These are phyloP conservation scores for Fusarium brachygibbosum DNA, from an alignment of 2,329 filamentous ascomycete species.

Conservation along the genomic window DNA sequence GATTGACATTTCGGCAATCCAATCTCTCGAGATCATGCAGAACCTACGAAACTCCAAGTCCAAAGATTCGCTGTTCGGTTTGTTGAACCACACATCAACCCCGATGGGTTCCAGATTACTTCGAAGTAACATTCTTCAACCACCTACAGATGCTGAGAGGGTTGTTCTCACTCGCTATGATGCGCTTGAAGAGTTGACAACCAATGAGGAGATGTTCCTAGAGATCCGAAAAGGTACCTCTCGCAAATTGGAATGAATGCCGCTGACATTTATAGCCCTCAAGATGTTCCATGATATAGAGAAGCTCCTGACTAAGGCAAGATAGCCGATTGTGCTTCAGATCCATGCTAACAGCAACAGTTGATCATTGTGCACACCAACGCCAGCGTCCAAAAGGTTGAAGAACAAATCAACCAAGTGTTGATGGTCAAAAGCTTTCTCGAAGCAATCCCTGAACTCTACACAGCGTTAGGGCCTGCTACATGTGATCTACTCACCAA, in stretches of 20 bases:
- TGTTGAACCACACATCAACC: slow-evolving; percentile 87
- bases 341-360: slow-evolving; percentile 55
- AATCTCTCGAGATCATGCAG: slow-evolving; percentile 89
- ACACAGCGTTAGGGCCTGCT: slow-evolving; percentile 75
- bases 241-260: accelerated
- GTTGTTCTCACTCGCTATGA: slow-evolving; percentile 82
- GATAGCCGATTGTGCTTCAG: accelerated
- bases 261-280: slow-evolving; percentile 64
- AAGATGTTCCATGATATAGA: slow-evolving; percentile 84
- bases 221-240: slow-evolving; percentile 76
- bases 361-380: slow-evolving; percentile 82
- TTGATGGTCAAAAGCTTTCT: slow-evolving; percentile 89
- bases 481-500: slow-evolving; percentile 73
- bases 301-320: slow-evolving; percentile 79
- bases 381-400: slow-evolving; percentile 75
- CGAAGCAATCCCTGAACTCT: slow-evolving; percentile 74
- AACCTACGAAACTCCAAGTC: slow-evolving; percentile 85
- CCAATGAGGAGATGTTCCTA: slow-evolving; percentile 87
- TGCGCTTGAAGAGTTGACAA: slow-evolving; percentile 84
- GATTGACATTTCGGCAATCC: slow-evolving; percentile 90
- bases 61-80: slow-evolving; percentile 83
- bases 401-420: slow-evolving; percentile 87
- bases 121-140: slow-evolving; percentile 88
- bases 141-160: slow-evolving; percentile 75
- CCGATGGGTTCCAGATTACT: slow-evolving; percentile 90